Percentiles rank a stretch among this genome's conserved stretches.
These are phyloP conservation scores for Rhodotorula mucilaginosa DNA, from an alignment of 1,284 basidiomycete genomes.

Conservation along the genomic window DNA sequence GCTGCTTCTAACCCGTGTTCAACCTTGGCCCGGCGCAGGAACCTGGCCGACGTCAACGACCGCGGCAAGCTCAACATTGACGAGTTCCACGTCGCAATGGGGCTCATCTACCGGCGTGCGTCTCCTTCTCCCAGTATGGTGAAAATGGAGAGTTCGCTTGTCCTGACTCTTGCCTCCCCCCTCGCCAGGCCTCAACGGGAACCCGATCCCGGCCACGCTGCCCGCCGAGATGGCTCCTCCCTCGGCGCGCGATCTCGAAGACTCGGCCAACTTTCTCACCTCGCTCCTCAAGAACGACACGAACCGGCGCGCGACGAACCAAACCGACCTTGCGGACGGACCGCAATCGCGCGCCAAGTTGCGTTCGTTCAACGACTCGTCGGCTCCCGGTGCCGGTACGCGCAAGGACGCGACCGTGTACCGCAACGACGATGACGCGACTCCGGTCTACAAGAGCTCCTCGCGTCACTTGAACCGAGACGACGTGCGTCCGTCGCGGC, in stretches of 20 bases:
- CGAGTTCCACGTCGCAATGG: conserved; percentile 99
- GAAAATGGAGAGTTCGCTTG: background rate
- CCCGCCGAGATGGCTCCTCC: conserved; percentile 89
- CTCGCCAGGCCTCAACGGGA: conserved; percentile 77
- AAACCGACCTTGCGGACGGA: conserved; percentile 31
- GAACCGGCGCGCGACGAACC: conserved; percentile 58
- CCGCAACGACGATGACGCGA: conserved; percentile 71
- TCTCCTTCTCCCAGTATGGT: conserved; percentile 33
- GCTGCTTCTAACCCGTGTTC: background rate
- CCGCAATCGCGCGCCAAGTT: conserved; percentile 35
- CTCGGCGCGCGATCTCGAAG: conserved; percentile 84
- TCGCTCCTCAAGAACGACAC: conserved; percentile 85
- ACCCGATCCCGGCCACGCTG: conserved; percentile 79
- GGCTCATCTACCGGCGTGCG: conserved; percentile 89
- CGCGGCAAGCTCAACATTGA: conserved; percentile 90
- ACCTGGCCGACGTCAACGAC: conserved; percentile 82
- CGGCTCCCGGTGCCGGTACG: conserved; percentile 47
- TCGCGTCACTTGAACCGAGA: conserved; percentile 84
- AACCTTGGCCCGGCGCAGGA: conserved; percentile 57
- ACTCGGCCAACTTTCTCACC: conserved; percentile 86
- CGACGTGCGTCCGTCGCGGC: conserved; percentile 65
- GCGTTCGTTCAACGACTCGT: conserved; percentile 45
- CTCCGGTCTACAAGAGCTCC: conserved; percentile 72
- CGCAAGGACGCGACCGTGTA: conserved; percentile 89
- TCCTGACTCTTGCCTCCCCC: conserved; percentile 2